These are phyloP conservation scores for Parathielavia hyrcaniae DNA, from an alignment of 495 filamentous ascomycete species.

Conservation along the genomic window DNA sequence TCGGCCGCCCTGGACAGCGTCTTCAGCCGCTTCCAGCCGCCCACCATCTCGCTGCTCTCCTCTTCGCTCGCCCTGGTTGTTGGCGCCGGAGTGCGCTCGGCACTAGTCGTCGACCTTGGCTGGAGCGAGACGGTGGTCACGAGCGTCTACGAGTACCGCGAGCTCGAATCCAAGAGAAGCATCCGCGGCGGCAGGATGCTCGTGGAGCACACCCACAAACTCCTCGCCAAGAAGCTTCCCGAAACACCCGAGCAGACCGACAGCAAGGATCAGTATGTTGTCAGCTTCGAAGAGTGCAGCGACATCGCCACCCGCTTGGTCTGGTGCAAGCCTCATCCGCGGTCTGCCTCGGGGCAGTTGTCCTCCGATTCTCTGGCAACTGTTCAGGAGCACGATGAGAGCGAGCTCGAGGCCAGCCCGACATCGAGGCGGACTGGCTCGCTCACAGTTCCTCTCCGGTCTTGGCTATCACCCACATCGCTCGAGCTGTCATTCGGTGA, in stretches of 20 bases:
- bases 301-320: slow-evolving; percentile 65
- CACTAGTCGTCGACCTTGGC: slow-evolving; percentile 79
- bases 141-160: slow-evolving; percentile 80
- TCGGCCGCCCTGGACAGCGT: slow-evolving; percentile 66
- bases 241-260: slow-evolving; percentile 17
- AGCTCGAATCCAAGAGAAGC: slow-evolving; percentile 60
- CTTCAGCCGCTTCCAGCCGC: slow-evolving; percentile 72
- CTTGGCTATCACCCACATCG: slow-evolving; percentile 41
- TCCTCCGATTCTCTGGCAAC: slow-evolving; percentile 38
- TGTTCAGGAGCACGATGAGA: slow-evolving; percentile 46
- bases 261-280: slow-evolving; percentile 19
- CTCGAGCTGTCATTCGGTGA: slow-evolving; percentile 59
- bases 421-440: background rate
- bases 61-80: slow-evolving; percentile 64
- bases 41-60: slow-evolving; percentile 74
- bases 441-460: slow-evolving; percentile 45
- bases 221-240: slow-evolving; percentile 45
- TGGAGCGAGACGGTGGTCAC: slow-evolving; percentile 84
- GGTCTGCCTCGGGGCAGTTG: slow-evolving; percentile 10
- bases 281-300: slow-evolving; percentile 71
- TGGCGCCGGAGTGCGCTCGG: slow-evolving; percentile 73
- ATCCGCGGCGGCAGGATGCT: slow-evolving; percentile 67
- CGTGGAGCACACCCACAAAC: slow-evolving; percentile 58
- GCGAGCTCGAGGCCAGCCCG: slow-evolving; percentile 14
- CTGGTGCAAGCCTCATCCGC: slow-evolving; percentile 57